Base-by-base conservation (phyloP, 306 rosid genomes). In the Coriaria nepalensis region DNA sequence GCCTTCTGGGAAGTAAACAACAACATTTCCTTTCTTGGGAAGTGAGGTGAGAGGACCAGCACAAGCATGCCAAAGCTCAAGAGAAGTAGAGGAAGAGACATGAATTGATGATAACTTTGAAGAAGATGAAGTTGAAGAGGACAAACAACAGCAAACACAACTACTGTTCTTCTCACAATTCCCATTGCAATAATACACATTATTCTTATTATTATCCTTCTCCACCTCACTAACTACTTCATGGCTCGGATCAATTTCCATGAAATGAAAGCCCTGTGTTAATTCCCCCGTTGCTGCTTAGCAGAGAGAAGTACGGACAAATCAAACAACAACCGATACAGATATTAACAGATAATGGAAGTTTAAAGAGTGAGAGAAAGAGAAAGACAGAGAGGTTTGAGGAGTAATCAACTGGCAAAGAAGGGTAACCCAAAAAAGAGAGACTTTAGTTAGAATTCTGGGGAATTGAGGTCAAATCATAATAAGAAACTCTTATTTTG, bases 221-320 rank as follows among this genome's bases (percentile, higher is more conserved):
- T 74, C 87, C 73, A 54, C 75, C 78, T 79, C 94, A 60, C 53
- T 57, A 74, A 64, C 29, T 20, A 20, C 83, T 61, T 76, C 73
- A 80, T 83, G 83, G 79, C 83, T 88, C 83, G 83, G 86, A 83
- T 83, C 93, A 88, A 88, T 81, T 83, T 83, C 97, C 97, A 88
- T 88, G 86, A 81, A 83, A 66, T 83, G 86, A 81, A 83, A 66
- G 72, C 77, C 65, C 60, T 54, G 59, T 29, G 37, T 70, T 80
- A 56, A 55, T 35, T 64, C 64, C 49, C 62, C 37, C 43, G 61
- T 45, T 44, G 61, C 57, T 63, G 70, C 55, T 55, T 54, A 70
- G 29, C 29, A 20, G 29, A 57, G 45, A 64, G 47, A 58, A 53
- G 57, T 44, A 56, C 63, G 65, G 41, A 57, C 53, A 55, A 40